A percentile compares a stretch with the other conserved stretches of the same genome.
Evolutionary conservation across 352 stramenopile species (phyloP).

Genomic region (Plasmopara halstedii): DNA sequence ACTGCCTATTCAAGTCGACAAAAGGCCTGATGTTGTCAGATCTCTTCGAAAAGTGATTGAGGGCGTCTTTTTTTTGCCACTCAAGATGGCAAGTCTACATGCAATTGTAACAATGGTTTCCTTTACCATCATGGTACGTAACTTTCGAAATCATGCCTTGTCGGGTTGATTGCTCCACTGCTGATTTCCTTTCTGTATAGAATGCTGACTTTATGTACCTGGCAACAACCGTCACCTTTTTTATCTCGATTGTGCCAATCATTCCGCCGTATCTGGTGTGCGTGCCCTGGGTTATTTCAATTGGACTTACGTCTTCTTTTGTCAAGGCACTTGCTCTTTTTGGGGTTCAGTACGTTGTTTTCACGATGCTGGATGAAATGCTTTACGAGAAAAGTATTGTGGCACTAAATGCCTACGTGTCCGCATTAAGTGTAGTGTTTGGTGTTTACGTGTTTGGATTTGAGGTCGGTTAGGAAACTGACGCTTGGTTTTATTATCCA

Average conservation of each 20-base stretch:
- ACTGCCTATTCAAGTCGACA: constrained; percentile 65
- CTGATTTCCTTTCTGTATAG: constrained; percentile 19
- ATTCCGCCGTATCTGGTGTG: constrained; percentile 83
- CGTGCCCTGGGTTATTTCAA: constrained; percentile 74
- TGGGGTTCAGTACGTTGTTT: constrained; percentile 76
- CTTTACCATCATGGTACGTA: constrained; percentile 73
- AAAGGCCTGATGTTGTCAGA: constrained; percentile 56
- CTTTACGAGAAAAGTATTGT: constrained; percentile 86
- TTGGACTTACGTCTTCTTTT: constrained; percentile 73
- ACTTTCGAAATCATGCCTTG: background rate
- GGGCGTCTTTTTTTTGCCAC: constrained; percentile 79
- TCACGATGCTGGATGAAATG: constrained; percentile 82
- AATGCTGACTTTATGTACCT: constrained; percentile 84
- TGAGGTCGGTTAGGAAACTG: constrained; percentile 51
- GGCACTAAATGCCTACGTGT: constrained; percentile 80
- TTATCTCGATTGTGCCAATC: constrained; percentile 85
- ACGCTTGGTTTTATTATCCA: no score
- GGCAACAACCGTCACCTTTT: constrained; percentile 77
- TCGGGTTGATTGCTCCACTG: background rate
- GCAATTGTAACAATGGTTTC: constrained; percentile 84
- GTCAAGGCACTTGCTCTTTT: constrained; percentile 75
- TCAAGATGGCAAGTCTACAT: constrained; percentile 86
- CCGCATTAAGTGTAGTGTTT: constrained; percentile 78
- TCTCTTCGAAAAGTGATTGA: constrained; percentile 78
- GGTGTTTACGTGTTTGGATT: constrained; percentile 84